Evolutionary conservation across 1,284 basidiomycete species (phyloP).

Genomic region (Cutaneotrichosporon cavernicola): DNA sequence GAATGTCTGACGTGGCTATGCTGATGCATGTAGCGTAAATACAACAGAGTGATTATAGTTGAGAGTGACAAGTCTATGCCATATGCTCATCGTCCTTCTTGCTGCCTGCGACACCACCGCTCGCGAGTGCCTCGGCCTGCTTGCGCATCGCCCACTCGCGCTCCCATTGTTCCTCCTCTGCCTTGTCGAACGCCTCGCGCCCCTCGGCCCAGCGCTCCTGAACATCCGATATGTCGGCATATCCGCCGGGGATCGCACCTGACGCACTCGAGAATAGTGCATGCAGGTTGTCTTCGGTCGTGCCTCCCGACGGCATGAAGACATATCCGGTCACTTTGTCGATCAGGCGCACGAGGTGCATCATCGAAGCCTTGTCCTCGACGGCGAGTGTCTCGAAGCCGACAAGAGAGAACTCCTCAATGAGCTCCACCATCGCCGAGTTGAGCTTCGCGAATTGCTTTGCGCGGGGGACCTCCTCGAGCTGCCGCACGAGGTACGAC

Average conservation of each 20-base stretch:
- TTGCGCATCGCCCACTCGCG: conserved; percentile 47
- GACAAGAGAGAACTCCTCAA: conserved; percentile 93
- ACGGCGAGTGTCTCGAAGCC: conserved; percentile 96
- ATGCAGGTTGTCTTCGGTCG: conserved; percentile 64
- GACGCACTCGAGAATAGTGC: conserved; percentile 67
- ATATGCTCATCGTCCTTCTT: neutral
- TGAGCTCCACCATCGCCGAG: conserved; percentile 81
- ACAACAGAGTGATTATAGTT: neutral
- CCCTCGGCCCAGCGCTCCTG: conserved; percentile 87
- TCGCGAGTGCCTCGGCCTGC: conserved; percentile 16
- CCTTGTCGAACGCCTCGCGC: conserved; percentile 72
- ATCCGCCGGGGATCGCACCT: conserved; percentile 60
- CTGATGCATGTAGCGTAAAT: conserved; percentile 1
- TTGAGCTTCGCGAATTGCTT: conserved; percentile 76
- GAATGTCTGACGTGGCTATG: neutral
- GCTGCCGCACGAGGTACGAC: conserved; percentile 75
- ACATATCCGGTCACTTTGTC: conserved; percentile 89
- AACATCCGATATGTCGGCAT: conserved; percentile 67
- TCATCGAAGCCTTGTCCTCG: conserved; percentile 92
- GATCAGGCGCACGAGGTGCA: conserved; percentile 73
- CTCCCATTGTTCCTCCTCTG: conserved; percentile 61
- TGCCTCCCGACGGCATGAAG: conserved; percentile 61
- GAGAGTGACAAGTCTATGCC: conserved; percentile 4
- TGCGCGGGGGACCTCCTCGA: conserved; percentile 61
- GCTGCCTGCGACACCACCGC: neutral